phyloP scores from a whole-genome alignment of 83 land plant genomes.

The Thuja plicata region DNA sequence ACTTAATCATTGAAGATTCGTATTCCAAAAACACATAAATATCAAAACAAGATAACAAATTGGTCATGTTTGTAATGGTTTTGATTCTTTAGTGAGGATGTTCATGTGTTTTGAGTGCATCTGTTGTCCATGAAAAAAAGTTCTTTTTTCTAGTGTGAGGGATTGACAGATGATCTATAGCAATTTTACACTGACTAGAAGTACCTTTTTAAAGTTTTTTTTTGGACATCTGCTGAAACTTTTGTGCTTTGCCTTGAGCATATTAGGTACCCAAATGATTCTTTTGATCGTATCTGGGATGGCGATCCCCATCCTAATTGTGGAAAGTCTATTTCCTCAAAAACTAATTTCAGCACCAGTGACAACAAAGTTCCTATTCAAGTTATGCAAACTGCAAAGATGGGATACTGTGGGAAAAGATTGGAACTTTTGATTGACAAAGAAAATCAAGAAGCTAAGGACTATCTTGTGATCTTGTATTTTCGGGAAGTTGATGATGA shows the following conservation, averaged over 20 bases:
- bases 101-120: not conserved
- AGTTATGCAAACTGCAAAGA: slow-evolving; percentile 36
- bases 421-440: slow-evolving; percentile 21
- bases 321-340: not conserved
- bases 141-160: not conserved
- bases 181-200: not conserved
- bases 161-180: not conserved
- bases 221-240: not conserved
- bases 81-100: not conserved
- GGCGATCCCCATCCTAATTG: not conserved
- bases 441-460: slow-evolving; percentile 6
- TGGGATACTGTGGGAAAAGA: not conserved
- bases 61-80: not conserved
- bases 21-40: not conserved
- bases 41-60: not conserved
- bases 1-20: not conserved
- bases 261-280: slow-evolving; percentile 36
- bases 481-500: slow-evolving; percentile 28
- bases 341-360: not conserved
- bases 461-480: slow-evolving; percentile 19
- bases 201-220: not conserved
- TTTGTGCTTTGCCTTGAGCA: not conserved
- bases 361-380: slow-evolving; percentile 15
- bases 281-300: slow-evolving; percentile 37
- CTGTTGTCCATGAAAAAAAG: not conserved